These are phyloP conservation scores for Acanthamoeba castellanii DNA, from an alignment of 208 protist genomes.

Conservation along the genomic window DNA sequence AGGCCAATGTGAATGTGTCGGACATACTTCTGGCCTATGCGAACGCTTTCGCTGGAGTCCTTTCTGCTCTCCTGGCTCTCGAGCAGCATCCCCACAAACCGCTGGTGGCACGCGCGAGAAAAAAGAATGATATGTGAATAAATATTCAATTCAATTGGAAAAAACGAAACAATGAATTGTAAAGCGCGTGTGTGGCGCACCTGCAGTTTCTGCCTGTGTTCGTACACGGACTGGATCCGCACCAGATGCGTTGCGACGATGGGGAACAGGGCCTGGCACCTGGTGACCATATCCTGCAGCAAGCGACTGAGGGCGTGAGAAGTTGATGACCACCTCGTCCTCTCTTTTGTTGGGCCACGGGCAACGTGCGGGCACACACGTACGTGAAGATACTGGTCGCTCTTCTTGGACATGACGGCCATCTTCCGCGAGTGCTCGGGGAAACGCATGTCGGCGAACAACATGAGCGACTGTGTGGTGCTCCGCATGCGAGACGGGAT, in stretches of 20 bases:
- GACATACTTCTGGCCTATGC: neutral
- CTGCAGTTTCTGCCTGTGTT: conserved; percentile 6
- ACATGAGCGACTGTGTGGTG: neutral
- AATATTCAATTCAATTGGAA: too few relatives aligned
- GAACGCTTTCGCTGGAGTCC: neutral
- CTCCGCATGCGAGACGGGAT: neutral
- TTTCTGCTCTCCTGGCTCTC: neutral
- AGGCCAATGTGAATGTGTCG: neutral
- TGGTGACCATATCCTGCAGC: neutral
- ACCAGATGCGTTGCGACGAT: conserved; percentile 1
- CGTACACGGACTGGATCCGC: neutral
- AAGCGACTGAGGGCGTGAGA: neutral
- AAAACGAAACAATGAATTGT: too few relatives aligned
- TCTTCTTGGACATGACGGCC: neutral
- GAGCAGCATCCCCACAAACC: neutral
- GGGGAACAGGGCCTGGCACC: neutral
- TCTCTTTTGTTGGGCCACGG: too few relatives aligned
- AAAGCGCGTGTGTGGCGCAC: neutral
- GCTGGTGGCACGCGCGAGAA: neutral
- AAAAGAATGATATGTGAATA: neutral
- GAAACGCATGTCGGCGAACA: neutral
- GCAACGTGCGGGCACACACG: too few relatives aligned
- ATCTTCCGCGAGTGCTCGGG: conserved; percentile 54
- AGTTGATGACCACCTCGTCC: neutral
- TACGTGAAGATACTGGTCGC: conserved; percentile 25